Evolutionary conservation across 2,329 filamentous ascomycete species (phyloP), one percentile per base, ranked within the genome.

Genomic region (Raffaelea albimanens): DNA sequence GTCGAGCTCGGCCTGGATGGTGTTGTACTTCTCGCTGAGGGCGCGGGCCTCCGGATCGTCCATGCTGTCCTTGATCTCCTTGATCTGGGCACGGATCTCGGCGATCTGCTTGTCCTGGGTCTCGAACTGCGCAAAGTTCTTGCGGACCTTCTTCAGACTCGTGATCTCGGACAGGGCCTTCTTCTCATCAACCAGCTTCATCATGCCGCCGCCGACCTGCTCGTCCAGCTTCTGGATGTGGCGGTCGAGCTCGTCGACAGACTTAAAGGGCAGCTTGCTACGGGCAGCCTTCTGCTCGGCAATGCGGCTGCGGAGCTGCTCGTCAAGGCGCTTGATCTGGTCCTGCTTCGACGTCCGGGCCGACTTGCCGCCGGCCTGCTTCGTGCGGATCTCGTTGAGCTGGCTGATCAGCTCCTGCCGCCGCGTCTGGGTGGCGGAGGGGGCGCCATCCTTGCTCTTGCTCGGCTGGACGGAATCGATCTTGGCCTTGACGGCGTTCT

Each of bases 121-220:
- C 51, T 95, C 88, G 60, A 97, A 85, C 52, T 82, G 79, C 50
- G 82, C 80, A 64, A 98, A 96, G 67, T 81, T 85, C 80, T 96
- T 97, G 71, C 87, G 87, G 61, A 85, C 78, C 74, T 94, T 95
- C 67, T 85, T 83, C 56, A 97, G 72, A 63, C 71, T 83, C 43
- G 85, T 86, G 58, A 95, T 83, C 59, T 96, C 88, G 44, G 78
- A 71, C 19, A 97, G 75, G 9, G 87, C 83, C 78, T 96, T 97
- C 76, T 88, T 94, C 79, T 97, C 93, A 59, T 98, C 93, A 11
- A 97, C 93, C 45, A 98, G 73, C 71, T 90, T 95, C 85, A 98
- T 90, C 64, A 78, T 85, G 55, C 91, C 91, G 33, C 82, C 78
- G 65, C 95, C 87, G 58, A 97, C 89, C 64, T 91, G 79, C 67